Base-by-base conservation (phyloP, 179 eudicot genomes). In the Spergularia azorica region DNA sequence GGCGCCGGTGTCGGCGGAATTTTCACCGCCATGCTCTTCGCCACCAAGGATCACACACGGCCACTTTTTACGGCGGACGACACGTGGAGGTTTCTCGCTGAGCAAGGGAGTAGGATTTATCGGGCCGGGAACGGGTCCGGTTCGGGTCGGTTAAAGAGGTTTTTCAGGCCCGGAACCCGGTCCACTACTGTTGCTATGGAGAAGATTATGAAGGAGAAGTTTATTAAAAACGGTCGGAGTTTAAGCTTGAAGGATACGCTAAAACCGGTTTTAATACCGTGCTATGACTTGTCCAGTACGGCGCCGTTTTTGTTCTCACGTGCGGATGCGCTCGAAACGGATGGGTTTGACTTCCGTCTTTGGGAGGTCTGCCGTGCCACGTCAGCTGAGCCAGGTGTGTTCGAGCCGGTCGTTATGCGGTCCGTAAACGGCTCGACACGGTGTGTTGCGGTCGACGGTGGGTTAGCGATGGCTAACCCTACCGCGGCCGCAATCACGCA, bases 401-500 rank as follows among this genome's bases (percentile, higher is more conserved):
- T 85, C 69, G 88, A 83, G 4, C 97, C 98, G 79, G 94, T 91
- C 0, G 16, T 72, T 17, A 84, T 94, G 93, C 74, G 66, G 6
- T 94, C 98, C 0, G 80, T 85, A 0, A 91, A 94, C 73, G 93
- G 93, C 0, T 59, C 78, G 71, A 92, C 92, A 2, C 63, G 86
- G 75, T 92, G 97, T 77, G 81, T 92, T 59, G 98, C 89, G 38
- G 89, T 92, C 0, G 92, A 90, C 50, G 98, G 97, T 1, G 96
- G 94, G 0, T 56, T 94, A 43, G 90, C 92, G 38, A 88, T 94
- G 92, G 85, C 81, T 20, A 94, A 94, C 84, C 98, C 98, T 21
- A 84, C 97, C 20, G 92, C 94, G 20, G 97, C 96, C 61, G 98
- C 98, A 4, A 92, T 94, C 4, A 94, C 98, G 21, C 98, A 94